Base-by-base conservation (phyloP, 345 rosid genomes). In the Brassica nigra region DNA sequence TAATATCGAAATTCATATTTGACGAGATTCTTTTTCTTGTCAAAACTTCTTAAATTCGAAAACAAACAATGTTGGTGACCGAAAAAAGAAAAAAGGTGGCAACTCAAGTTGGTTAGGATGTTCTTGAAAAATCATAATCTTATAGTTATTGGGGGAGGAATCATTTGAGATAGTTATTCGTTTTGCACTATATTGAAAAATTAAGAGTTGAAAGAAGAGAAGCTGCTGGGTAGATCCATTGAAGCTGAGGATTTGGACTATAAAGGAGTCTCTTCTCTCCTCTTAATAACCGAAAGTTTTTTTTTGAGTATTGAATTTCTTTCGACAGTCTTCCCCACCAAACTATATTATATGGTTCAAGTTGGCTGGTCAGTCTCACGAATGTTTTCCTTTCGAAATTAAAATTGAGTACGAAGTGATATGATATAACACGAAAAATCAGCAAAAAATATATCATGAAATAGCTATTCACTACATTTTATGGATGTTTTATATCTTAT, bases 41-140 rank as follows among this genome's bases (percentile, higher is more conserved):
- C 66, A 64, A 66, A 75, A 10, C 8, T 27, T 66, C 18, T 11
- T 27, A 63, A 63, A 63, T 63, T 1, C 42, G 20, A 15, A 30
- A 62, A 30, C 16, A 14, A 8, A 31, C 65, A 61, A 49, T 49
- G 57, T 49, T 49, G 18, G 18, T 49, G 18, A 49, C 18, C 2
- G 18, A 2, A 14, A 58, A 58, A 14, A 10, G 2, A 76, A 31
- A 2, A 39, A 70, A 49, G 65, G 10, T 49, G 29, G 37, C 16
- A 66, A 55, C 28, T 66, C 78, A 72, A 79, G 74, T 79, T 79
- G 82, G 70, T 61, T 66, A 72, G 15, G 67, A 66, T 72, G 58
- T 62, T 57, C 28, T 73, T 23, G 23, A 67, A 44, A 55, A 67
- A 30, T 44, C n/a, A 39, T 20, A 42, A 47, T 55, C n/a, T 73